Conservation (phyloP, 2,329 filamentous ascomycete species). For the Clarireedia hainanense region DNA sequence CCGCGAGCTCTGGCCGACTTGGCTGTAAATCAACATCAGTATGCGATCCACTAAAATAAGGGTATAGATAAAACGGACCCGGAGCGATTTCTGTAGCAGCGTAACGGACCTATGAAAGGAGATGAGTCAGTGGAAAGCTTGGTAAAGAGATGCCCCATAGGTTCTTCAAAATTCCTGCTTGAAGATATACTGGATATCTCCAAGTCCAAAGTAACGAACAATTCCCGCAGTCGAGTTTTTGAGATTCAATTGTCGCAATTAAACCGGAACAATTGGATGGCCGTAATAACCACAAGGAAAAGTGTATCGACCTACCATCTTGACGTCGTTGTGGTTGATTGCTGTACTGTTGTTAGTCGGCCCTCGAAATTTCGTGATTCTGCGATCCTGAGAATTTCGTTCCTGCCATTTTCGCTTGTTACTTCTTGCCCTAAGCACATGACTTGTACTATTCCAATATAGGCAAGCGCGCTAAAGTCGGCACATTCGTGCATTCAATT, state of each 20-base stretch:
- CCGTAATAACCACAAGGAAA: neutral
- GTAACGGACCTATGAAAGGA: conserved; percentile 67
- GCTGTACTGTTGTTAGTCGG: conserved; percentile 6
- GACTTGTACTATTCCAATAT: neutral
- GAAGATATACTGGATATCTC: neutral
- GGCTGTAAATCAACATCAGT: conserved; percentile 31
- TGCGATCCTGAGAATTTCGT: neutral
- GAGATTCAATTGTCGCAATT: conserved; percentile 5
- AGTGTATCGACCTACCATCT: conserved; percentile 11
- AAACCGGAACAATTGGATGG: neutral
- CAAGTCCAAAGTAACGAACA: neutral
- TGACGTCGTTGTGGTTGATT: conserved; percentile 9
- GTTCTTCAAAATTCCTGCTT: neutral
- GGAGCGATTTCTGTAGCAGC: conserved; percentile 45
- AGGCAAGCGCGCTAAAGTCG: neutral
- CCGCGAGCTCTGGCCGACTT: conserved; percentile 98
- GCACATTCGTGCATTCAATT: neutral
- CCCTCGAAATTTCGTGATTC: neutral
- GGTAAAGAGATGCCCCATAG: neutral
- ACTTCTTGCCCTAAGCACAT: conserved; percentile 9
- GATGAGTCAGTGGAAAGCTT: neutral
- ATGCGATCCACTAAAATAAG: neutral
- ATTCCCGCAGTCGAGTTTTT: neutral
- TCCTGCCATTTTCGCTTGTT: conserved; percentile 8
- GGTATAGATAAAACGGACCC: neutral